phyloP scores from a whole-genome alignment of 139 green algal genomes.

The Chlorella sorokiniana region DNA sequence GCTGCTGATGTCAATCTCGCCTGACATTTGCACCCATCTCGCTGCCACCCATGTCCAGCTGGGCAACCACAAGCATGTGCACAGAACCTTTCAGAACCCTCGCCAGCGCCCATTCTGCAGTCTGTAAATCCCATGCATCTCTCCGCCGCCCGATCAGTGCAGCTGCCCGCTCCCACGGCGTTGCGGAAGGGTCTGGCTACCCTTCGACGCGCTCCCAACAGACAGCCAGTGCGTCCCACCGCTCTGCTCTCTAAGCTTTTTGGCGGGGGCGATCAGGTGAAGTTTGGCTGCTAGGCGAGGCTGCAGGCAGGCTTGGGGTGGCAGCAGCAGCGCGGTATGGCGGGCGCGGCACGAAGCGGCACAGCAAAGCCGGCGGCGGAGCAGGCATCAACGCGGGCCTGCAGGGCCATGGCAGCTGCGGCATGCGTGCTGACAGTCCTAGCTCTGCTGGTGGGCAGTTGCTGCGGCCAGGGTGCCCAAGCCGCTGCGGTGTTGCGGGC shows the following conservation, averaged over 20 bases:
- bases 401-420: not conserved
- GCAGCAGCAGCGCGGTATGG: not conserved
- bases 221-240: not conserved
- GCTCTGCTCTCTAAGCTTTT: constrained; percentile 14
- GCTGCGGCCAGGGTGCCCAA: no score
- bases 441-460: not conserved
- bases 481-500: no score
- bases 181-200: not conserved
- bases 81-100: not conserved
- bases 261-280: not conserved
- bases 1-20: not conserved
- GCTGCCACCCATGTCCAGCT: no score
- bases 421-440: not conserved
- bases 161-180: not conserved
- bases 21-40: no score
- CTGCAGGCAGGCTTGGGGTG: not conserved
- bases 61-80: no score
- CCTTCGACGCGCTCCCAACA: not conserved
- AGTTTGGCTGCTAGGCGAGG: no score
- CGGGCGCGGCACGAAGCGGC: not conserved
- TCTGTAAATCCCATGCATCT: constrained; percentile 15
- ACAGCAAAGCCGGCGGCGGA: not conserved
- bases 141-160: not conserved
- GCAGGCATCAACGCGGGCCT: not conserved
- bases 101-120: not conserved